A percentile compares a stretch with the other conserved stretches of the same genome.
phyloP scores from a whole-genome alignment of 192 early-diverging fungal genomes.

The Gaertneriomyces semiglobifer region DNA sequence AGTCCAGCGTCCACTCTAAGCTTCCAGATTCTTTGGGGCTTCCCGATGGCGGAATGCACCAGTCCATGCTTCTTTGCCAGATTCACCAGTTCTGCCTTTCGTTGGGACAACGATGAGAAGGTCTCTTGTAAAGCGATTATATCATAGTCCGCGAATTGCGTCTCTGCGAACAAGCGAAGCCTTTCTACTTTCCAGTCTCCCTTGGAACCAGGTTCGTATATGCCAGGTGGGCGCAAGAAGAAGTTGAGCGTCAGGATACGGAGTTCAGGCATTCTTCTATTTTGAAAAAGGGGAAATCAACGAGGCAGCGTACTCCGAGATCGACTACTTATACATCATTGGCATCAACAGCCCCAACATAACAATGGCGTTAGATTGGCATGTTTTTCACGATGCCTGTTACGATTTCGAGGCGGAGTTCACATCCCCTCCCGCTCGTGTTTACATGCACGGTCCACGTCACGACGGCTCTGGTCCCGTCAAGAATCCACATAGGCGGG shows the following conservation, averaged over 20 bases:
- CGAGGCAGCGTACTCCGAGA: no score
- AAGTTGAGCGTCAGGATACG: conserved; percentile 32
- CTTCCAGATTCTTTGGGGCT: conserved; percentile 55
- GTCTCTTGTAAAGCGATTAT: conserved; percentile 75
- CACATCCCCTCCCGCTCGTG: no score
- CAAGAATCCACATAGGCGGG: no score
- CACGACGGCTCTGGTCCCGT: no score
- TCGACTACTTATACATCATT: no score
- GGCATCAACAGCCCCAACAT: no score
- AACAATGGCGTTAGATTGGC: no score
- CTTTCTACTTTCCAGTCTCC: conserved; percentile 33
- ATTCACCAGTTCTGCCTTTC: conserved; percentile 44
- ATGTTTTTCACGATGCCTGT: no score
- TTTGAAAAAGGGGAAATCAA: neutral
- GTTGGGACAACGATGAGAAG: conserved; percentile 65
- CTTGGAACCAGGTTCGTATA: conserved; percentile 8
- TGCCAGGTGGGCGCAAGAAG: conserved; percentile 28
- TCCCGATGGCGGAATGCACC: conserved; percentile 48
- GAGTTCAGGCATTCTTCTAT: conserved; percentile 33
- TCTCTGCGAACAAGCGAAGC: conserved; percentile 17
- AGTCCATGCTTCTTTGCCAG: conserved; percentile 16
- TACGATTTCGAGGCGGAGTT: no score
- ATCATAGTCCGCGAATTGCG: conserved; percentile 55
- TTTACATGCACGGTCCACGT: no score
- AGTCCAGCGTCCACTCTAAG: conserved; percentile 71